Conservation (phyloP, 371 early-diverging fungal species). For the Phascolomyces articulosus region DNA sequence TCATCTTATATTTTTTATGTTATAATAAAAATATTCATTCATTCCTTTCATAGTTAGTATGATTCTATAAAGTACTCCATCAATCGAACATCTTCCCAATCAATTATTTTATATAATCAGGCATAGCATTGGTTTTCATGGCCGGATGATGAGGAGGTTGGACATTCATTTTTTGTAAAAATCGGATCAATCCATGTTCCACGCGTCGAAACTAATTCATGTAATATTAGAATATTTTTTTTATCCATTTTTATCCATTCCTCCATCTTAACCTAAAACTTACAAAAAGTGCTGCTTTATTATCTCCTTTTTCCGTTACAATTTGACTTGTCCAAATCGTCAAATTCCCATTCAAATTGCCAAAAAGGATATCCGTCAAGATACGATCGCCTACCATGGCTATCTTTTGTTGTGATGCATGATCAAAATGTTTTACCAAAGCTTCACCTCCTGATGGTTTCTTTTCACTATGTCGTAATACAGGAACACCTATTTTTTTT, state of each 20-base stretch:
- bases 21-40: no score
- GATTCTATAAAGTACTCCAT: no score
- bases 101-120: no score
- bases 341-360: constrained; percentile 74
- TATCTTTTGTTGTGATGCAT: constrained; percentile 42
- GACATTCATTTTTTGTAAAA: constrained; percentile 29
- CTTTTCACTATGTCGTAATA: constrained; percentile 67
- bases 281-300: constrained; percentile 70
- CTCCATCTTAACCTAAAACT: no score
- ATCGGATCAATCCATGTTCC: constrained; percentile 48
- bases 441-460: constrained; percentile 83
- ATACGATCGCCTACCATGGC: constrained; percentile 91
- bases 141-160: constrained; percentile 33
- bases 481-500: constrained; percentile 59
- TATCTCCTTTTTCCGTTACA: constrained; percentile 79
- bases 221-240: no score
- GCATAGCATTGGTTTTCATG: no score
- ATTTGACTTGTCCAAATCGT: constrained; percentile 77
- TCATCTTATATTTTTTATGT: no score
- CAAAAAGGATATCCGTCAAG: constrained; percentile 88
- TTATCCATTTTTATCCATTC: no score
- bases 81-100: no score
- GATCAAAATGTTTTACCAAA: constrained; percentile 38
- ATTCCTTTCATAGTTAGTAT: no score
- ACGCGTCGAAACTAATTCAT: constrained; percentile 53